Percentiles rank a stretch among this genome's conserved stretches.
phyloP scores from a whole-genome alignment of 768 basidiomycete species.

The Omphalotus guepiniiformis region DNA sequence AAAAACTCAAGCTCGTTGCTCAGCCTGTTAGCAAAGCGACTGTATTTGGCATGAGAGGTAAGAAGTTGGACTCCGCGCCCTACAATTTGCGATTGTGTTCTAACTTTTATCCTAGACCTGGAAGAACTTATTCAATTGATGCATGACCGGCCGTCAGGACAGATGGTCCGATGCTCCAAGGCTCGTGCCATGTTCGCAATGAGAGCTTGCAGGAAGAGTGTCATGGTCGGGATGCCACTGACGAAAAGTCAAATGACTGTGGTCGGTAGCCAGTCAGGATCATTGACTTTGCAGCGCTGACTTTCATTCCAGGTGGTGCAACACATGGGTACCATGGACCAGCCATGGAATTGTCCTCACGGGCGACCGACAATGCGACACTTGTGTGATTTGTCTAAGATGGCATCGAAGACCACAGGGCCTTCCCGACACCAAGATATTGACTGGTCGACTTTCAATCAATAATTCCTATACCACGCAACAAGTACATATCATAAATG shows the following conservation, averaged over 20 bases:
- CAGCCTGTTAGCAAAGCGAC: constrained; percentile 93
- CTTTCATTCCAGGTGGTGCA: constrained; percentile 52
- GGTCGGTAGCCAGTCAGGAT: constrained; percentile 28
- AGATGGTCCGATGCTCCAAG: constrained; percentile 90
- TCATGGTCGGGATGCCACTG: constrained; percentile 91
- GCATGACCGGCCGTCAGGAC: constrained; percentile 68
- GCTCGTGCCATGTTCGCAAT: constrained; percentile 95
- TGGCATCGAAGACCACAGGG: too few relatives aligned
- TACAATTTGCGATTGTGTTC: constrained; percentile 2
- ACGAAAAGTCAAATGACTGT: constrained; percentile 72
- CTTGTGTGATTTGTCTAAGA: constrained; percentile 46
- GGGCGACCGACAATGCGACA: constrained; percentile 83
- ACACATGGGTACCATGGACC: constrained; percentile 82
- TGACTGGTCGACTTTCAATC: too few relatives aligned
- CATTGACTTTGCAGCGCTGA: constrained; percentile 9
- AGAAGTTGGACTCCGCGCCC: constrained; percentile 1
- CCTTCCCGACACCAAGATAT: too few relatives aligned
- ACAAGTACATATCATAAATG: too few relatives aligned
- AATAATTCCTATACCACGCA: too few relatives aligned
- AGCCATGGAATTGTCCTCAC: constrained; percentile 89
- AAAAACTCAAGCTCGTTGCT: constrained; percentile 61
- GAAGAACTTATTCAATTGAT: constrained; percentile 90
- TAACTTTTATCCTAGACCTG: constrained; percentile 53
- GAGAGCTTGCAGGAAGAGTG: constrained; percentile 92
- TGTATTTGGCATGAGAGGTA: constrained; percentile 85